A percentile compares a stretch with the other conserved stretches of the same genome.
These are phyloP conservation scores for Lachancea dasiensis DNA, from an alignment of 805 yeast species.

Conservation along the genomic window DNA sequence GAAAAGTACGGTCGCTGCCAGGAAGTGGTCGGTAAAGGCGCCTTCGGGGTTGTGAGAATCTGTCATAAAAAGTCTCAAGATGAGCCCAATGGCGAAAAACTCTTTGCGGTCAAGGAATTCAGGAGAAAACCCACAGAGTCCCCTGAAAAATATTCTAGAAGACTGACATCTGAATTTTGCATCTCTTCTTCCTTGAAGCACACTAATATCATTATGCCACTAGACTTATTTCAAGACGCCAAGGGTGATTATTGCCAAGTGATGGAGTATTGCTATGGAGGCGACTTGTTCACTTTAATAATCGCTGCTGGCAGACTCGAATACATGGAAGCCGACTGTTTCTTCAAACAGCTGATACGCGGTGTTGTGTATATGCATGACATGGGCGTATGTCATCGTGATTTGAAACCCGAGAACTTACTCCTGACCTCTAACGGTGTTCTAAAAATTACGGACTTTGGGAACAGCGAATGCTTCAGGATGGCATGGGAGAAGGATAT, in stretches of 20 bases:
- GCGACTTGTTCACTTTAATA: conserved; percentile 69
- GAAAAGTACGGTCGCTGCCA: conserved; percentile 93
- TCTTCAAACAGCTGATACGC: conserved; percentile 75
- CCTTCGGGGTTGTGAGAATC: conserved; percentile 89
- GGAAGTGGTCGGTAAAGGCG: conserved; percentile 89
- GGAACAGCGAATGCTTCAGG: conserved; percentile 74
- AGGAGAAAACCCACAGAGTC: conserved; percentile 54
- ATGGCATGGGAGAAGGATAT: conserved; percentile 79
- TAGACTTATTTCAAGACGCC: conserved; percentile 73
- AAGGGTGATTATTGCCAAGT: conserved; percentile 81
- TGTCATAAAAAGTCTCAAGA: conserved; percentile 58
- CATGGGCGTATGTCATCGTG: conserved; percentile 89
- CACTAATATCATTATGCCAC: conserved; percentile 67
- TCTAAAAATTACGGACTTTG: conserved; percentile 82
- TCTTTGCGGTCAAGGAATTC: conserved; percentile 87
- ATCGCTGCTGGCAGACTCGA: conserved; percentile 74
- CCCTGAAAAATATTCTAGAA: conserved; percentile 59
- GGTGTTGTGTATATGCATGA: conserved; percentile 87
- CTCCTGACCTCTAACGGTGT: conserved; percentile 66
- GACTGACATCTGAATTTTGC: conserved; percentile 78
- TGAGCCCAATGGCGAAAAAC: conserved; percentile 36
- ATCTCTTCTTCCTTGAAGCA: conserved; percentile 75
- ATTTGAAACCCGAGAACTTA: conserved; percentile 90
- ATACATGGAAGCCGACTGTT: conserved; percentile 82
- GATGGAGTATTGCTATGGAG: conserved; percentile 81